Evolutionary conservation across 2,329 filamentous ascomycete genomes (phyloP), one percentile per base, ranked within the genome.

Genomic region (Metarhizium humberi): DNA sequence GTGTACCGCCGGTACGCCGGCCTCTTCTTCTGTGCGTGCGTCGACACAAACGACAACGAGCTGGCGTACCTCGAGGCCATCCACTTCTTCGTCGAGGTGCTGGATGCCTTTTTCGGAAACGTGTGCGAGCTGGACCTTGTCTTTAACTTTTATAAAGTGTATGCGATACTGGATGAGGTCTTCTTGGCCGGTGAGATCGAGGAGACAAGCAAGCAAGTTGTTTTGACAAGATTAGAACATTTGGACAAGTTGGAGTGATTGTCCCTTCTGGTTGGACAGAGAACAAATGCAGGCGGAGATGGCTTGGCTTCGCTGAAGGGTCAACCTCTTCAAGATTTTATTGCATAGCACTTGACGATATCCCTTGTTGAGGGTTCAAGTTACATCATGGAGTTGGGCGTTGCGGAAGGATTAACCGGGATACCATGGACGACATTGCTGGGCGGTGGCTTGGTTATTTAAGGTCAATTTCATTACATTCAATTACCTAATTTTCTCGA

Each of bases 31-130:
- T 99, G 94, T 78, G 95, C 92, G 54, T 97, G 94, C 73, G 94
- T 99, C 69, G 94, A 99, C 74, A 95, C 92, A 52, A 97, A 96
- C 72, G 94, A 99, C 73, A 99, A 97, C 74, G 94, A 99, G 77
- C 79, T 99, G 58, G 92, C 94, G 30, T 97, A 91, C 68, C 81
- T 99, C 57, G 94, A 99, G 75, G 94, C 92, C 6, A 96, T 99
- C 67, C 94, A 99, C 75, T 99, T 99, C 78, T 99, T 99, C 68
- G 94, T 99, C 64, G 94, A 99, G 77, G 94, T 99, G 59, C 81
- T 99, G 65, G 94, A 99, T 78, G 86, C 92, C 67, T 99, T 99
- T 75, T 99, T 99, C 72, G 94, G 94, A 62, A 99, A 99, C 71
- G 94, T 99, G 57, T 99, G 94, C 76, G 94, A 99, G 78, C 79